Conservation (phyloP, 768 basidiomycete genomes). For the Leccinum uliginosum region DNA sequence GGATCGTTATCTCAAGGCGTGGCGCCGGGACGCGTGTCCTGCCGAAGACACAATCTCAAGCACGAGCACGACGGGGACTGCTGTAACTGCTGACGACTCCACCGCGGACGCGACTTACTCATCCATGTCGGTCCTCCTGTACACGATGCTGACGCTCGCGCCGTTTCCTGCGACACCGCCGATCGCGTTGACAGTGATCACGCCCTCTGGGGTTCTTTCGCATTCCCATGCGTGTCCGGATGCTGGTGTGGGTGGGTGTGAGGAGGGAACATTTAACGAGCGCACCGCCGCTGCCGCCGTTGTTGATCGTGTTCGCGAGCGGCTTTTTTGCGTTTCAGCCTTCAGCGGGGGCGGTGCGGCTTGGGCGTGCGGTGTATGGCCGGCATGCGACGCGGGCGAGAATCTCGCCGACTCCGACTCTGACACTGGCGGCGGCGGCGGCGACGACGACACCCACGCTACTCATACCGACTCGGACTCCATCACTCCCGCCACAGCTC, state of each 20-base stretch:
- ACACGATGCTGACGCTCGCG: slow-evolving; percentile 30
- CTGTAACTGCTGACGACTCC: neutral
- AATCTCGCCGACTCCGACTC: neutral
- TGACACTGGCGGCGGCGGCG: neutral
- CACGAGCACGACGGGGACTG: neutral
- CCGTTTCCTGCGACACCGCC: slow-evolving; percentile 28
- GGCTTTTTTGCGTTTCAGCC: slow-evolving; percentile 9
- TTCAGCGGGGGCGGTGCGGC: slow-evolving; percentile 23
- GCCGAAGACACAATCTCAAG: neutral
- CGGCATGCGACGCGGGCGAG: slow-evolving; percentile 11
- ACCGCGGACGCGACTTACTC: slow-evolving; percentile 1
- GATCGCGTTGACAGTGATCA: slow-evolving; percentile 16
- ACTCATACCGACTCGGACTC: slow-evolving; percentile 18
- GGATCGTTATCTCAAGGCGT: slow-evolving; percentile 23
- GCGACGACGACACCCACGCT: neutral
- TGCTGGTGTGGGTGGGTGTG: neutral
- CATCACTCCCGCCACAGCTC: slow-evolving; percentile 34
- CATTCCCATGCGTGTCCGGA: slow-evolving; percentile 12
- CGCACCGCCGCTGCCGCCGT: slow-evolving; percentile 31
- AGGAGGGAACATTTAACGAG: slow-evolving; percentile 22
- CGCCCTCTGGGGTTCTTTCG: slow-evolving; percentile 4
- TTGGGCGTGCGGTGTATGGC: slow-evolving; percentile 16
- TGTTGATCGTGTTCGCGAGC: slow-evolving; percentile 24
- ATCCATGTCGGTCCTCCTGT: slow-evolving; percentile 30
- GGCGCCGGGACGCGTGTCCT: slow-evolving; percentile 16